A percentile compares a stretch with the other conserved stretches of the same genome.
These are phyloP conservation scores for Marasmius fiardii DNA, from an alignment of 1,284 basidiomycete species.

Conservation along the genomic window DNA sequence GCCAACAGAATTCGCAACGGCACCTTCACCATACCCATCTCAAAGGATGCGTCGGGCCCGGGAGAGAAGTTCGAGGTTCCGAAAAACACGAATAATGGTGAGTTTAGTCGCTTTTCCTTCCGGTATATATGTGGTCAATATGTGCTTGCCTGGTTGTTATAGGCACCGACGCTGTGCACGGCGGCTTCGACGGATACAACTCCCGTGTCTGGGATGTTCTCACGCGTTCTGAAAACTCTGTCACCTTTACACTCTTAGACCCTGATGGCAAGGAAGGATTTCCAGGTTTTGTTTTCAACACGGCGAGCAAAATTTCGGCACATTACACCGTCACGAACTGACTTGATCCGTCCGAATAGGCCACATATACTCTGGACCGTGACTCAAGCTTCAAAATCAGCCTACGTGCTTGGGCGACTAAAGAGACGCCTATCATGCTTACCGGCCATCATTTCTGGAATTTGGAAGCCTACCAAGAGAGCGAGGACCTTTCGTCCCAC, in stretches of 20 bases:
- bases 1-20: conserved; percentile 45
- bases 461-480: conserved; percentile 43
- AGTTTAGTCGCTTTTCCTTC: not conserved
- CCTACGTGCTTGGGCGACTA: conserved; percentile 35
- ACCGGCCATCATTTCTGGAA: conserved; percentile 45
- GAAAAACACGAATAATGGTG: conserved; percentile 39
- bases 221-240: conserved; percentile 27
- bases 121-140: not conserved
- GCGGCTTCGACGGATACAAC: conserved; percentile 42
- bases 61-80: conserved; percentile 35
- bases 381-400: conserved; percentile 38
- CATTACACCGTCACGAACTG: no score
- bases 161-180: conserved; percentile 35
- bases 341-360: conserved; percentile 20
- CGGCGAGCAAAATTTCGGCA: conserved; percentile 23
- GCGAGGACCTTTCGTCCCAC: conserved; percentile 39
- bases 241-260: conserved; percentile 39
- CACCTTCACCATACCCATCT: conserved; percentile 44
- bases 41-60: conserved; percentile 36
- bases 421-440: conserved; percentile 45
- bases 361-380: conserved; percentile 34
- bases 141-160: not conserved
- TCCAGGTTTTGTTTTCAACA: conserved; percentile 38
- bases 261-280: conserved; percentile 42
- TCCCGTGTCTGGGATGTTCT: conserved; percentile 34